Evolutionary conservation across 2,329 filamentous ascomycete genomes (phyloP).

Genomic region (Venturia asperata): DNA sequence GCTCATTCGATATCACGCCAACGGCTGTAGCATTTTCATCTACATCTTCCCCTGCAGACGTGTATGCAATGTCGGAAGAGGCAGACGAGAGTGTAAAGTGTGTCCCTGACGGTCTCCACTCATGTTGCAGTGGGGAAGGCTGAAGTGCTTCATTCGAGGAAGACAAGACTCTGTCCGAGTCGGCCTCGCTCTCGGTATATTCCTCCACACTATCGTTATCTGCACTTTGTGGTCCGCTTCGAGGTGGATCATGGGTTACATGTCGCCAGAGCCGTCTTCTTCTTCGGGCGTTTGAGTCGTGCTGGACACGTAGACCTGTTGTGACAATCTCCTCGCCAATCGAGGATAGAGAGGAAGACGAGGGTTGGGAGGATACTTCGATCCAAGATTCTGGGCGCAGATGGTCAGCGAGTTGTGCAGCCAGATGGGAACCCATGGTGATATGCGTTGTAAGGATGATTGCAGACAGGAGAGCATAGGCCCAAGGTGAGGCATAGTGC

Average conservation of each 20-base stretch:
- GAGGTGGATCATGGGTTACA: constrained; percentile 23
- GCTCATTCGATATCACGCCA: constrained; percentile 49
- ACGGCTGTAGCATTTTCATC: constrained; percentile 80
- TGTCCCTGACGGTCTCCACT: constrained; percentile 23
- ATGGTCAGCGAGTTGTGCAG: constrained; percentile 16
- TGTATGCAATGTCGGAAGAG: constrained; percentile 17
- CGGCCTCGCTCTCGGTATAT: constrained; percentile 88
- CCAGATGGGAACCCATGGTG: constrained; percentile 16
- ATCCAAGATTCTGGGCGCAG: constrained; percentile 80
- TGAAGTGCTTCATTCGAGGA: constrained; percentile 51
- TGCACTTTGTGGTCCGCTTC: constrained; percentile 38
- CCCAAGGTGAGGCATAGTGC: not conserved
- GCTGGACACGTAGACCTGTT: constrained; percentile 71
- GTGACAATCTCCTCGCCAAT: constrained; percentile 83
- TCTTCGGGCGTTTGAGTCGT: constrained; percentile 54
- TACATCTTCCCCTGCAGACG: constrained; percentile 46
- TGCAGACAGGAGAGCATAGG: not conserved
- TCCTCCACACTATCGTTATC: constrained; percentile 66
- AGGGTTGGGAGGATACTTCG: constrained; percentile 86
- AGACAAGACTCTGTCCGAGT: constrained; percentile 66
- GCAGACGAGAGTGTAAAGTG: constrained; percentile 17
- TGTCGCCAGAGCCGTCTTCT: constrained; percentile 45
- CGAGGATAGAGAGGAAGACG: constrained; percentile 84
- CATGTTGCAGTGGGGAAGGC: constrained; percentile 31
- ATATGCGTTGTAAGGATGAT: not conserved